Conservation (phyloP, 108 stramenopile species). For the Nitzschia palea region DNA sequence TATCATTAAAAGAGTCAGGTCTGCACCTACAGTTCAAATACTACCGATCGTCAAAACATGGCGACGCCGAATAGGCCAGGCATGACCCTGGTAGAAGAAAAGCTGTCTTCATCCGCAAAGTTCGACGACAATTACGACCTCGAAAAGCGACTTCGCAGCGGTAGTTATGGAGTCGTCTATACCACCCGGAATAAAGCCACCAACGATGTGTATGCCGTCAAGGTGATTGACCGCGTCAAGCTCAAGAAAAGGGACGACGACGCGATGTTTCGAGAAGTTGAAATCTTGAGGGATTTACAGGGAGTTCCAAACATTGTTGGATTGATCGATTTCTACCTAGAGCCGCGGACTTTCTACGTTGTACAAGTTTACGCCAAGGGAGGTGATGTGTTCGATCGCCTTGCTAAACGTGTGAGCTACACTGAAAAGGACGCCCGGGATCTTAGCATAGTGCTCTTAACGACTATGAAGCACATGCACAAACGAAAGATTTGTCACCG, state of each 20-base stretch:
- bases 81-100: conserved; percentile 11
- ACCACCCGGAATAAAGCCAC: conserved; percentile 44
- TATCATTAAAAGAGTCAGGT: no score
- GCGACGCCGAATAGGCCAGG: conserved; percentile 20
- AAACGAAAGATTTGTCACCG: conserved; percentile 81
- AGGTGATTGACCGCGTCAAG: conserved; percentile 63
- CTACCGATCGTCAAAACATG: no score
- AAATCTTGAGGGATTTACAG: conserved; percentile 44
- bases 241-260: conserved; percentile 49
- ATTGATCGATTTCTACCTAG: conserved; percentile 83
- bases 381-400: conserved; percentile 95
- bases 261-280: conserved; percentile 61
- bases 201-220: conserved; percentile 57
- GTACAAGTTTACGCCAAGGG: conserved; percentile 87
- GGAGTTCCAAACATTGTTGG: conserved; percentile 63
- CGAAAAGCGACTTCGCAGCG: conserved; percentile 53
- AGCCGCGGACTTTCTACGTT: conserved; percentile 67
- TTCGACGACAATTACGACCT: conserved; percentile 60
- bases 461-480: conserved; percentile 78
- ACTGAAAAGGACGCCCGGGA: conserved; percentile 88
- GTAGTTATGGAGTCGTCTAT: conserved; percentile 69
- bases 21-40: no score
- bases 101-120: not conserved
- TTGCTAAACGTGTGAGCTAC: conserved; percentile 76
- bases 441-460: conserved; percentile 57